Base-by-base conservation (phyloP, 2,329 filamentous ascomycete species). In the Colletotrichum ledebouriae region DNA sequence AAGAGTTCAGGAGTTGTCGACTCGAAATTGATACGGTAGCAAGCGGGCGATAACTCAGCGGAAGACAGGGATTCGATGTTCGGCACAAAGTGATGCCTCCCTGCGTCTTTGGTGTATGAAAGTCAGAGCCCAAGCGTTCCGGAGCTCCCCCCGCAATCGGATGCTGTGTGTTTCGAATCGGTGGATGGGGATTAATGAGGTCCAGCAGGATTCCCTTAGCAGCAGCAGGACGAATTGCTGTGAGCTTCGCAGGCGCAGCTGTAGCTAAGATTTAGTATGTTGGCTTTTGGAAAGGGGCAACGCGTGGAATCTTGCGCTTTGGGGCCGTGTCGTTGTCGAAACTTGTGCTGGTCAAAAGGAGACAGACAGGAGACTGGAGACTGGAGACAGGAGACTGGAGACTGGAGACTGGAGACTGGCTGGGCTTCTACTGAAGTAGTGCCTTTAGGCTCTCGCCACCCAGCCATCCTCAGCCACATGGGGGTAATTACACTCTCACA, bases 141-240 rank as follows among this genome's bases (percentile, higher is more conserved):
- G 61, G 66, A 69, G 66, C 61, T 60, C 33, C 66, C 60, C 66
- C 55, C 52, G 61, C 61, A 60, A 65, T 66, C 39, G 47, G 41
- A 55, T 55, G 65, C 55, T 66, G 66, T 44, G 55, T 20, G 62
- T 49, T 59, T 56, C 61, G 66, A 64, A 34, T 53, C 39, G 33
- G 57, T 41, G 22, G 25, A 49, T n/a, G 47, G 17, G 55, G 59
- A 53, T 61, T 22, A 61, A 34, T 44, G 53, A 53, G 34, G 58
- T 17, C 39, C 22, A 17, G 58, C 46, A 42, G 20, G 34, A 50
- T 41, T 25, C 25, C 44, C 20, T 39, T 34, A 13, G 29, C 11
- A 17, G 42, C 22, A 58, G 11, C 17, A 4, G 44, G 37, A 39
- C 59, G 49, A 53, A 39, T 42, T 47, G 34, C 11, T 13, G 17